phyloP scores from a whole-genome alignment of 2,329 filamentous ascomycete species.

The Tympanopsis confertula region DNA sequence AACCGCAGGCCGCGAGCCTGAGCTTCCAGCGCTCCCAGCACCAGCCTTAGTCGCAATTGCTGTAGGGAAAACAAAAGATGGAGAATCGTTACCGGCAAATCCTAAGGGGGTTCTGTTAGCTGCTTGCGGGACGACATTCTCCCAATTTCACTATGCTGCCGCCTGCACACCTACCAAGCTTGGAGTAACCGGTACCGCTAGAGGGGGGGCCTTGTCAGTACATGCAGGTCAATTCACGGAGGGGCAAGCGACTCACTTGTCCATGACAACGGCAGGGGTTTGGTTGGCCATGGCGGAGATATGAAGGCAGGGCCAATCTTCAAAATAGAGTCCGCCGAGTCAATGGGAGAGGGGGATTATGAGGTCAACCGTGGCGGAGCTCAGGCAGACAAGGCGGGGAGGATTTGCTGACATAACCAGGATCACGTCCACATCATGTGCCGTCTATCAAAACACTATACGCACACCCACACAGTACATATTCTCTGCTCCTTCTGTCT shows the following conservation, averaged over 20 bases:
- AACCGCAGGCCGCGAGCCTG: conserved; percentile 78
- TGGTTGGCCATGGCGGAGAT: conserved; percentile 73
- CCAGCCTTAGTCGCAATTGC: conserved; percentile 91
- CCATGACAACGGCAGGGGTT: conserved; percentile 99
- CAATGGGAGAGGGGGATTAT: background rate
- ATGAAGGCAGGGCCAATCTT: conserved; percentile 7
- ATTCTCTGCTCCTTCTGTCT: no score
- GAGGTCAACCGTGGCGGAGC: background rate
- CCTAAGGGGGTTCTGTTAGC: conserved; percentile 36
- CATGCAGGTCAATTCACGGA: conserved; percentile 19
- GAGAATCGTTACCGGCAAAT: conserved; percentile 97
- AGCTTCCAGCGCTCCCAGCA: conserved; percentile 57
- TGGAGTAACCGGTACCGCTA: conserved; percentile 98
- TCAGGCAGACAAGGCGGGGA: no score
- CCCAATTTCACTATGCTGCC: background rate
- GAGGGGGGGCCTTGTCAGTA: conserved; percentile 17
- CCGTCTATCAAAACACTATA: no score
- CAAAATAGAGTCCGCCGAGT: background rate
- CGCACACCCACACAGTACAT: no score
- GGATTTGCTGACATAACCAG: no score
- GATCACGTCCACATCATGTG: no score
- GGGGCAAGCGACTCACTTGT: conserved; percentile 71
- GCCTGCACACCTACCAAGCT: conserved; percentile 62
- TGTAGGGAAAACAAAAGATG: conserved; percentile 97
- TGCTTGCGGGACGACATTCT: conserved; percentile 11